Evolutionary conservation across 179 eudicot species (phyloP).

Genomic region (Heliamphora pulchella): DNA sequence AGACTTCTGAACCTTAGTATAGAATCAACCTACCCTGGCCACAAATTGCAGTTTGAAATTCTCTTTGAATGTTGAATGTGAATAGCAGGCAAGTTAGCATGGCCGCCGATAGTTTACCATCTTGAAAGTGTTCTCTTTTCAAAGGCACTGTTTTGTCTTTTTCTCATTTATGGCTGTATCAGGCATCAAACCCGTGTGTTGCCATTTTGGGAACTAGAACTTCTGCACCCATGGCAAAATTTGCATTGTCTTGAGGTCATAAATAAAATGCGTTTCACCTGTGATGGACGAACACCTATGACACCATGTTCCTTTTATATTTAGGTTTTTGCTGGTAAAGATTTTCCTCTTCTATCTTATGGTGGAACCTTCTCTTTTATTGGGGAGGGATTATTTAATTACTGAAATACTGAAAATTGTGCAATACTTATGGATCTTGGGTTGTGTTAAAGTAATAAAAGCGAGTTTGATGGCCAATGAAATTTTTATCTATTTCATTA

Average conservation of each 20-base stretch:
- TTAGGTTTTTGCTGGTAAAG: not conserved
- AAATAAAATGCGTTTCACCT: not conserved
- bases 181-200: not conserved
- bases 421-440: not conserved
- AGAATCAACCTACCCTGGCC: not conserved
- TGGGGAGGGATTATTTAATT: not conserved
- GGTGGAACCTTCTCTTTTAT: not conserved
- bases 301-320: not conserved
- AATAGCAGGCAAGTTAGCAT: not conserved
- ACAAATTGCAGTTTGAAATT: not conserved
- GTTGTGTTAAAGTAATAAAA: not conserved
- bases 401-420: not conserved
- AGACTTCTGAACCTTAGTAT: not conserved
- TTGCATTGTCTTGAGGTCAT: not conserved
- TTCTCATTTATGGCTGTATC: not conserved
- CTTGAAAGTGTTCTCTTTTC: not conserved
- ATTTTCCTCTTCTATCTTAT: not conserved
- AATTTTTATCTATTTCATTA: not conserved
- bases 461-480: not conserved
- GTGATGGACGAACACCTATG: not conserved
- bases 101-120: not conserved
- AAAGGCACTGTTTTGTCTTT: not conserved
- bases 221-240: not conserved
- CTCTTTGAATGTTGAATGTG: constrained; percentile 4
- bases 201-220: not conserved